Evolutionary conservation across 2,329 filamentous ascomycete species (phyloP).

Genomic region (Dactylellina drechsleri): DNA sequence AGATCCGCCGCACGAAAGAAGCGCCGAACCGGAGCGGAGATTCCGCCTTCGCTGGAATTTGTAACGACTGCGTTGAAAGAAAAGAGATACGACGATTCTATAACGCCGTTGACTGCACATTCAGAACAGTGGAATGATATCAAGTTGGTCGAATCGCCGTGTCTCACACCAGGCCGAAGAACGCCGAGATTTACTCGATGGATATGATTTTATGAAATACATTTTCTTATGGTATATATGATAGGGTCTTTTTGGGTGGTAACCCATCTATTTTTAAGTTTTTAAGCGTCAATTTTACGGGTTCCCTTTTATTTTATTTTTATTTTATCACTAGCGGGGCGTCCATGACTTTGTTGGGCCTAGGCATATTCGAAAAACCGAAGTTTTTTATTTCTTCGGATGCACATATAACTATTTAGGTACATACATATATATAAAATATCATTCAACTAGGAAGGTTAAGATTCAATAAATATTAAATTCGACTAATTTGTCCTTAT

Average conservation of each 20-base stretch:
- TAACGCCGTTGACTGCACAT: slow-evolving; percentile 29
- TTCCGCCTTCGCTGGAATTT: slow-evolving; percentile 34
- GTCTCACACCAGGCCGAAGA: slow-evolving; percentile 5
- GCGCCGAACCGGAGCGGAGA: slow-evolving; percentile 29
- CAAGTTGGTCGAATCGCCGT: slow-evolving; percentile 17
- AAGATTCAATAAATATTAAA: neutral
- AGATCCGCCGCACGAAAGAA: slow-evolving; percentile 38
- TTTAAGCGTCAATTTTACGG: neutral
- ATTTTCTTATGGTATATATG: slow-evolving; percentile 16
- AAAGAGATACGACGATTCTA: slow-evolving; percentile 24
- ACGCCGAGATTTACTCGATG: slow-evolving; percentile 28
- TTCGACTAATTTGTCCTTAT: too few species aligned
- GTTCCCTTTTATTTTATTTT: slow-evolving; percentile 1
- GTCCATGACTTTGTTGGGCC: too few species aligned
- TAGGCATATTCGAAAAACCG: too few species aligned
- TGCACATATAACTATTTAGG: neutral
- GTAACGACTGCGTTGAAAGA: slow-evolving; percentile 38
- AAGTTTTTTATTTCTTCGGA: neutral
- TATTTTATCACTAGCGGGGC: neutral
- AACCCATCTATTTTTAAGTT: too few species aligned
- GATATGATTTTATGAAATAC: slow-evolving; percentile 28
- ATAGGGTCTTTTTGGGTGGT: too few species aligned
- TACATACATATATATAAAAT: neutral
- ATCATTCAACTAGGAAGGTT: neutral
- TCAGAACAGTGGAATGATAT: slow-evolving; percentile 32